A percentile compares a stretch with the other conserved stretches of the same genome.
Conservation (phyloP, 371 early-diverging fungal genomes). For the Rhizopus stolonifer region DNA sequence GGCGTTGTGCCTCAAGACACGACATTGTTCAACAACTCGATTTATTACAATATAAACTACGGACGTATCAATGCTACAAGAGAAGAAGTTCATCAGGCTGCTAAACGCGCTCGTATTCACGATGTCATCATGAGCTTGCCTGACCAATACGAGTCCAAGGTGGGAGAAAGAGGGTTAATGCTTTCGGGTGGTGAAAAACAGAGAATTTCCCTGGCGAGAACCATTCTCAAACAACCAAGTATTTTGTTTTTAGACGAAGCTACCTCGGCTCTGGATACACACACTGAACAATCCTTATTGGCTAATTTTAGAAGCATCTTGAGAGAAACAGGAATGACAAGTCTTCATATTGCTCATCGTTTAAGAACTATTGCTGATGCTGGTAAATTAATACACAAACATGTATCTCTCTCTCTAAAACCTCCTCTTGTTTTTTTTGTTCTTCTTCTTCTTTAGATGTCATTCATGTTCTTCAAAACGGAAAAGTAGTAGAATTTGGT, state of each 20-base stretch:
- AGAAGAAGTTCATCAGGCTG: slow-evolving; percentile 75
- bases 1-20: slow-evolving; percentile 92
- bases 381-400: slow-evolving; percentile 38
- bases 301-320: slow-evolving; percentile 73
- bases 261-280: slow-evolving; percentile 90
- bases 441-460: slow-evolving; percentile 40
- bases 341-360: slow-evolving; percentile 81
- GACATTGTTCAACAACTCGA: slow-evolving; percentile 81
- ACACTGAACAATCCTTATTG: slow-evolving; percentile 85
- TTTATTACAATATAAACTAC: slow-evolving; percentile 82
- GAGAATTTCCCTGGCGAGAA: slow-evolving; percentile 58
- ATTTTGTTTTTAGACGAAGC: slow-evolving; percentile 92
- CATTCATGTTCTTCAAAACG: slow-evolving; percentile 76
- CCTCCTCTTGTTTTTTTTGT: too few relatives aligned
- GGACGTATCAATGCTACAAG: slow-evolving; percentile 63
- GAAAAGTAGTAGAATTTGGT: slow-evolving; percentile 66
- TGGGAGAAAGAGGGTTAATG: slow-evolving; percentile 93
- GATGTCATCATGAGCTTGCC: slow-evolving; percentile 67
- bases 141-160: slow-evolving; percentile 84
- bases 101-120: slow-evolving; percentile 82
- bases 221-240: slow-evolving; percentile 77
- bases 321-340: slow-evolving; percentile 61
- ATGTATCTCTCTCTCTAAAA: too few relatives aligned
- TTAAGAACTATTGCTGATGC: slow-evolving; percentile 77
- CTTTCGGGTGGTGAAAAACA: slow-evolving; percentile 96